Base-by-base conservation (phyloP, 116 monocot genomes). In the Thalassia testudinum region DNA sequence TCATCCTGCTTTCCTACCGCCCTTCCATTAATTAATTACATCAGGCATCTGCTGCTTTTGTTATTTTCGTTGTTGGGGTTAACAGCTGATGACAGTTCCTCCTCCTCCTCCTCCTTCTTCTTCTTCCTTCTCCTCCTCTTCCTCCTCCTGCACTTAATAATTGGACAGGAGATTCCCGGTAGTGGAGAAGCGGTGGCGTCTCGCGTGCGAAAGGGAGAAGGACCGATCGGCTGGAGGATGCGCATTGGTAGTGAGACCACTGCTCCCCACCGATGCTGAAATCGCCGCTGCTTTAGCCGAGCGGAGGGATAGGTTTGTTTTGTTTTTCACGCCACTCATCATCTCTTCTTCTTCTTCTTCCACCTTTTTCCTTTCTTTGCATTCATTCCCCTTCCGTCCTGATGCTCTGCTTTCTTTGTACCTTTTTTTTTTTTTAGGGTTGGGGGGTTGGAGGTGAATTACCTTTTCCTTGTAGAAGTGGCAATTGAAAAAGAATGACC, bases 141-240 rank as follows among this genome's bases (percentile, higher is more conserved):
- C 18, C 12, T 29, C 49, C 23, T 5, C 23, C 5, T n/a, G 19
- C 37, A 21, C 1, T 16, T 51, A 6, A n/a, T 1, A 12, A 1
- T 34, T 21, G 20, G 49, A 12, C 62, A 92, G 92, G 83, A 75
- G 78, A 45, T 93, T 93, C 53, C 80, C 93, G 1, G 78, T 78
- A n/a, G 87, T 93, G 54, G 93, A 93, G 80, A 93, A 71, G 69
- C 74, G 77, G 54, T 93, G 93, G 93, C 74, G 78, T 12, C 1
- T 49, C 24, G 83, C 87, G 28, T 83, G 83, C 30, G 63, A 70
- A 70, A 66, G 47, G 34, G 73, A 75, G 54, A 65, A 54, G 0
- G 69, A 60, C 37, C n/a, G 17, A 0, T 49, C 63, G 11, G 43
- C 0, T 23, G 30, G 26, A 15, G 60, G 54, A 7, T n/a, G 25